A percentile compares a stretch with the other conserved stretches of the same genome.
These are phyloP conservation scores for Curvularia sp. DNA, from an alignment of 2,329 filamentous ascomycete genomes.

Conservation along the genomic window DNA sequence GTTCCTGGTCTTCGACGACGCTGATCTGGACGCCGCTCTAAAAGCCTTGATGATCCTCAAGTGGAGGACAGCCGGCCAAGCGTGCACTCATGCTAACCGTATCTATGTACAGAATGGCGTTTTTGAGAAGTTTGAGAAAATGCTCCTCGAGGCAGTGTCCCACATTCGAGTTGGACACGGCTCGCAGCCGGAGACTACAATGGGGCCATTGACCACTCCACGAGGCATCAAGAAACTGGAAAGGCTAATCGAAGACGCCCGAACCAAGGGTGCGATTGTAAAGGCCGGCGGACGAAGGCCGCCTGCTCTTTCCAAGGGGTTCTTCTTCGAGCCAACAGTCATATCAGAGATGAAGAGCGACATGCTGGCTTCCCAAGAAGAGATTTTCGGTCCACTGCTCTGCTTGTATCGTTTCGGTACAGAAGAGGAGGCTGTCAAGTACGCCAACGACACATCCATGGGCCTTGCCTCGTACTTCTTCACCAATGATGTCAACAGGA, in stretches of 20 bases:
- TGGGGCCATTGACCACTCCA: conserved; percentile 53
- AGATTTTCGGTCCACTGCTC: conserved; percentile 68
- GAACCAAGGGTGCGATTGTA: conserved; percentile 40
- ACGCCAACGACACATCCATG: conserved; percentile 56
- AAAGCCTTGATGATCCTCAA: conserved; percentile 23
- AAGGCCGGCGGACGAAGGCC: conserved; percentile 57
- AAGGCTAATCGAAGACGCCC: background rate
- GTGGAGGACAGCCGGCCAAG: conserved; percentile 18
- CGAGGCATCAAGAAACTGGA: background rate
- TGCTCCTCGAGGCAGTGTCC: conserved; percentile 50
- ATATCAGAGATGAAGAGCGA: conserved; percentile 29
- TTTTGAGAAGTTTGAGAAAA: conserved; percentile 43
- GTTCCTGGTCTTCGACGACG: conserved; percentile 67
- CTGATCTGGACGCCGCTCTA: conserved; percentile 60
- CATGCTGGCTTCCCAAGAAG: conserved; percentile 54
- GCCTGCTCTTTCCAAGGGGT: conserved; percentile 54
- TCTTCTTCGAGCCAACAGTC: conserved; percentile 55
- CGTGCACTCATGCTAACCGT: conserved; percentile 51
- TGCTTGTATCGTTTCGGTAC: conserved; percentile 67
- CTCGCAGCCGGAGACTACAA: conserved; percentile 59
- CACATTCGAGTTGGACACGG: conserved; percentile 59
- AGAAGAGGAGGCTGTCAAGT: conserved; percentile 65
- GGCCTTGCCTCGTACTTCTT: conserved; percentile 40
- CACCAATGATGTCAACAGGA: conserved; percentile 11
- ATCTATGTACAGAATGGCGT: conserved; percentile 56